Percentiles rank a stretch among this genome's conserved stretches.
Evolutionary conservation across 768 basidiomycete genomes (phyloP).

Genomic region (Hygrophoropsis aurantiaca): DNA sequence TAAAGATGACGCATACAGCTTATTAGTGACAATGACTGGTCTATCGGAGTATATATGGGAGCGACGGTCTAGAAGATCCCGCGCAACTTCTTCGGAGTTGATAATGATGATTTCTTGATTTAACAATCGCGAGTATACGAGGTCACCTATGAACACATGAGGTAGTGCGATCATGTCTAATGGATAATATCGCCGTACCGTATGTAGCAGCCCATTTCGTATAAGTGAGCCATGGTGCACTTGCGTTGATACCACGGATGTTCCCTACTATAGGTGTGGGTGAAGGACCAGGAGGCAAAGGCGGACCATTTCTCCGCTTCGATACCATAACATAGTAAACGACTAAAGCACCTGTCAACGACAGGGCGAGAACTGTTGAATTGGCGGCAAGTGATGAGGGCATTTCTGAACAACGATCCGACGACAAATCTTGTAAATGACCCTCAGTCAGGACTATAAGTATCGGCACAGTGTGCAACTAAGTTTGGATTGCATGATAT

Average conservation of each 20-base stretch:
- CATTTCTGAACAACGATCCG: too few relatives aligned
- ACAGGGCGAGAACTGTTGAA: too few relatives aligned
- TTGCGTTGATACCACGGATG: conserved; percentile 3
- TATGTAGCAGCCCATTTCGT: conserved; percentile 8
- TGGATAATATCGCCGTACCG: conserved; percentile 1
- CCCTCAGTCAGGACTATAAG: too few relatives aligned
- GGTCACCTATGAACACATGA: conserved; percentile 13
- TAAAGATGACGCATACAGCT: conserved; percentile 15
- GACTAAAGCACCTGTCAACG: too few relatives aligned
- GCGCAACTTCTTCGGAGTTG: conserved; percentile 24
- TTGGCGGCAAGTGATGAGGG: too few relatives aligned
- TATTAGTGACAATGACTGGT: conserved; percentile 21
- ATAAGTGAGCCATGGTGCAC: conserved; percentile 11
- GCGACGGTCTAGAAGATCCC: conserved; percentile 26
- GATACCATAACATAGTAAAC: too few relatives aligned
- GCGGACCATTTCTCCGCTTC: too few relatives aligned
- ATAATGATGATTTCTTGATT: conserved; percentile 24
- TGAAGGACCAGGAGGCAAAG: conserved; percentile 7
- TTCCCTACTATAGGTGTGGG: conserved; percentile 10
- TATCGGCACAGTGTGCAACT: too few relatives aligned
- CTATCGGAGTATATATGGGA: conserved; percentile 34
- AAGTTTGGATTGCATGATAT: too few relatives aligned
- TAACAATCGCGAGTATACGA: conserved; percentile 20
- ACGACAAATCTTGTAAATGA: too few relatives aligned
- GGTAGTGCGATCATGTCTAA: too few relatives aligned